phyloP scores from a whole-genome alignment of 805 yeast species.

The Hanseniaspora hatyaiensis region DNA sequence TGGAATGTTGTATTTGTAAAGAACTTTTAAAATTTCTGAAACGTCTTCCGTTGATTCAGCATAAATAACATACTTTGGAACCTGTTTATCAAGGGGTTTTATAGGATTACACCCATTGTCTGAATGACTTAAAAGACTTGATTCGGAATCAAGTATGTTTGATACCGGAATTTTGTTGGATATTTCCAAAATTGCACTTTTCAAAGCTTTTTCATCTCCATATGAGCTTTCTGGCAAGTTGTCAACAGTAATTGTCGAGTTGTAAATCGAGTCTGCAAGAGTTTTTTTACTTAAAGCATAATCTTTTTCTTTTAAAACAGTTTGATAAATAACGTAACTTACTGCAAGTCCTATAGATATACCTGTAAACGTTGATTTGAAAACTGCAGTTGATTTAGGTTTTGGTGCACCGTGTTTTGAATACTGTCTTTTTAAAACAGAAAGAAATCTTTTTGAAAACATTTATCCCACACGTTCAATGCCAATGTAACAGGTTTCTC shows the following conservation, averaged over 20 bases:
- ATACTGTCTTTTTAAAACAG: too few relatives aligned
- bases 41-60: slow-evolving; percentile 61
- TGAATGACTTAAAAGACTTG: slow-evolving; percentile 43
- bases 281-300: too few relatives aligned
- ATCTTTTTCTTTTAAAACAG: too few relatives aligned
- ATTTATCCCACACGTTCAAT: too few relatives aligned
- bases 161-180: slow-evolving; percentile 37
- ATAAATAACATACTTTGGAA: slow-evolving; percentile 49
- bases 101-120: slow-evolving; percentile 62
- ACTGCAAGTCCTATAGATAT: too few relatives aligned
- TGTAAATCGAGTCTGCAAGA: too few relatives aligned
- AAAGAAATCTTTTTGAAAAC: too few relatives aligned
- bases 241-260: slow-evolving; percentile 41
- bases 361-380: too few relatives aligned
- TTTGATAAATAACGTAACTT: too few relatives aligned
- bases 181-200: slow-evolving; percentile 42
- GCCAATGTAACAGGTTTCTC: too few relatives aligned
- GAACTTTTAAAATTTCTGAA: slow-evolving; percentile 47
- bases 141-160: slow-evolving; percentile 35
- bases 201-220: slow-evolving; percentile 38
- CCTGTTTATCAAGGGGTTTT: slow-evolving; percentile 52
- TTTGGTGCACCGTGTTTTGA: too few relatives aligned
- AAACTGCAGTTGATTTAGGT: too few relatives aligned
- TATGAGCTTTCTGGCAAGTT: slow-evolving; percentile 42
- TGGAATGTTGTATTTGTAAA: slow-evolving; percentile 52